Conservation (phyloP, 441 rosid genomes). For the Dalechampia spathulata region DNA sequence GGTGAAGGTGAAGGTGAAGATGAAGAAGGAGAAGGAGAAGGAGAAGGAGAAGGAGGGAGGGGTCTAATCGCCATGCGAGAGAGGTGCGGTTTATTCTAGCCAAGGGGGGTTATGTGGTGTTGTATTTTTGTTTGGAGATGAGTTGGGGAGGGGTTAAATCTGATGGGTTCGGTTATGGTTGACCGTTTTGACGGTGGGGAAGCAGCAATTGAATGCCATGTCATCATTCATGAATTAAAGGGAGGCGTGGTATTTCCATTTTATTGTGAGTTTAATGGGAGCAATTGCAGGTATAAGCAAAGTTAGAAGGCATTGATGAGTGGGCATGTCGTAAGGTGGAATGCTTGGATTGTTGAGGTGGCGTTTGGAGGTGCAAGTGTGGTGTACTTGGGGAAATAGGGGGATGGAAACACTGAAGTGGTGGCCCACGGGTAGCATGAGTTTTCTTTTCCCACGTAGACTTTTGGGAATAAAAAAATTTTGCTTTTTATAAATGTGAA, state of each 20-base stretch:
- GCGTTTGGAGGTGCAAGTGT: too few relatives aligned
- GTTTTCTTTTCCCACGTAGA: too few relatives aligned
- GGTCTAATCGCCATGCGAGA: background rate
- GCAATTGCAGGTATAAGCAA: too few relatives aligned
- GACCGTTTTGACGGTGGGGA: conserved; percentile 10
- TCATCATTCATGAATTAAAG: conserved; percentile 37
- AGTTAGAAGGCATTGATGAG: too few relatives aligned
- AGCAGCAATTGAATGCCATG: conserved; percentile 27
- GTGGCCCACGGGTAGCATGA: too few relatives aligned
- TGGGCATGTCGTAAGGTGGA: too few relatives aligned
- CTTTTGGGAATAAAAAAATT: too few relatives aligned
- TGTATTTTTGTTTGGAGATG: background rate
- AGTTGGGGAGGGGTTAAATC: conserved; percentile 1
- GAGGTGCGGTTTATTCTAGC: background rate
- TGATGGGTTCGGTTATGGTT: conserved; percentile 1
- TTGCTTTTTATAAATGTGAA: too few relatives aligned
- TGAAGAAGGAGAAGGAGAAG: conserved; percentile 19
- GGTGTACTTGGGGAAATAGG: too few relatives aligned
- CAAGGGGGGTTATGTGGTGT: background rate
- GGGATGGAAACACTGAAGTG: too few relatives aligned
- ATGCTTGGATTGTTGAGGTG: too few relatives aligned
- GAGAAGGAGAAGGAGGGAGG: conserved; percentile 8
- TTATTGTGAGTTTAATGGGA: too few relatives aligned
- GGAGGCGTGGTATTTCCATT: conserved; percentile 11
- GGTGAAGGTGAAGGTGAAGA: conserved; percentile 21